A percentile compares a stretch with the other conserved stretches of the same genome.
phyloP scores from a whole-genome alignment of 352 stramenopile species.

The Phytophthora tubulina region DNA sequence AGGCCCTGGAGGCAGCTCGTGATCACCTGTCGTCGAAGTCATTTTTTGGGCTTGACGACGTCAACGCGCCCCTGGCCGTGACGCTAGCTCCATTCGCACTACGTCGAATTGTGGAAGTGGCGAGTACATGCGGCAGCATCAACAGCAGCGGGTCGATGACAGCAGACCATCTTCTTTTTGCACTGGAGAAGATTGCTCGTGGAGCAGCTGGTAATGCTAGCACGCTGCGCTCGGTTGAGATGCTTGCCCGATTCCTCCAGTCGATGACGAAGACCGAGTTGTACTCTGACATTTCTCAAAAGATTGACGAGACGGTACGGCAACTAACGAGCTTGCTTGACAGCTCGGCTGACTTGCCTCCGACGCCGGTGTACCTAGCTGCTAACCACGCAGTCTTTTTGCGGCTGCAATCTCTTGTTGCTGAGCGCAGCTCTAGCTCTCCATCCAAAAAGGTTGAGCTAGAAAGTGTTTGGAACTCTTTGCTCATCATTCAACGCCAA shows the following conservation, averaged over 20 bases:
- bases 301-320: slow-evolving; percentile 32
- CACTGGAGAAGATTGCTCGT: slow-evolving; percentile 66
- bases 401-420: slow-evolving; percentile 40
- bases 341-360: slow-evolving; percentile 36
- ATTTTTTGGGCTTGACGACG: slow-evolving; percentile 49
- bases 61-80: slow-evolving; percentile 36
- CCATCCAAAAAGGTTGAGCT: slow-evolving; percentile 36
- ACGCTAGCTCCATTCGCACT: slow-evolving; percentile 68
- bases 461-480: slow-evolving; percentile 48
- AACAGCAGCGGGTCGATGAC: slow-evolving; percentile 39
- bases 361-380: slow-evolving; percentile 55
- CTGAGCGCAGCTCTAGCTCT: slow-evolving; percentile 12
- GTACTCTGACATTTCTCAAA: slow-evolving; percentile 44
- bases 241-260: slow-evolving; percentile 64
- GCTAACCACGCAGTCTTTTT: slow-evolving; percentile 63
- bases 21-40: slow-evolving; percentile 59
- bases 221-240: slow-evolving; percentile 30
- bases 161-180: slow-evolving; percentile 63
- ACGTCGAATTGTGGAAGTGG: slow-evolving; percentile 59
- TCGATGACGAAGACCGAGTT: slow-evolving; percentile 62
- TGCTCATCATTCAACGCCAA: slow-evolving; percentile 51
- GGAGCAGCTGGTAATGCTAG: slow-evolving; percentile 17
- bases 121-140: slow-evolving; percentile 35
- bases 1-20: slow-evolving; percentile 52
- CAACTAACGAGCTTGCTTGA: slow-evolving; percentile 28